Evolutionary conservation across 2,329 filamentous ascomycete species (phyloP).

Genomic region (Leptoxyphium fumago): DNA sequence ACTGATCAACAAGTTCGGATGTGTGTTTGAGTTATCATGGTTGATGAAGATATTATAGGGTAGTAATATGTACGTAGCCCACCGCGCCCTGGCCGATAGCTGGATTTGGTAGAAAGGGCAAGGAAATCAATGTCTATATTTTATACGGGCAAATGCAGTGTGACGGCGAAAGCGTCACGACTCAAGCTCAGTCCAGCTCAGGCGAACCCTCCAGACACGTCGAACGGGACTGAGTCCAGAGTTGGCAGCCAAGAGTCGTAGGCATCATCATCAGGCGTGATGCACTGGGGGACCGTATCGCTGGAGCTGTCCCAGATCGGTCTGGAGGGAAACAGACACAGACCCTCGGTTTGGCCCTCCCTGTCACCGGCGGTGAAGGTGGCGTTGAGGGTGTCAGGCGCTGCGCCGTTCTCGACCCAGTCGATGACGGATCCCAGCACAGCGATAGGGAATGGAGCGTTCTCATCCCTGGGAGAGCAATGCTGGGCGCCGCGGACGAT

Average conservation of each 20-base stretch:
- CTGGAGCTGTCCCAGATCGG: neutral
- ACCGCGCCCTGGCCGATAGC: no score
- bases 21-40: no score
- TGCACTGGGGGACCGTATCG: neutral
- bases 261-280: slow-evolving; percentile 7
- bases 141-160: no score
- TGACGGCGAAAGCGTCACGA: no score
- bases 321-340: neutral
- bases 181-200: no score
- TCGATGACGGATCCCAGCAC: slow-evolving; percentile 34
- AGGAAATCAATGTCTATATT: no score
- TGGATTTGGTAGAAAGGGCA: no score
- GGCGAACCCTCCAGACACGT: slow-evolving; percentile 2
- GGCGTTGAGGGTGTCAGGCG: slow-evolving; percentile 19
- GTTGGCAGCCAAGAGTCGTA: slow-evolving; percentile 7
- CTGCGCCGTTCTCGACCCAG: slow-evolving; percentile 36
- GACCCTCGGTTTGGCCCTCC: neutral
- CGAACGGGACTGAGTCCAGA: slow-evolving; percentile 5
- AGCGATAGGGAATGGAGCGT: slow-evolving; percentile 28
- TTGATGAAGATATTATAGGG: no score
- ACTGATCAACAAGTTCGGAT: no score
- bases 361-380: neutral
- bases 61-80: no score
- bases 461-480: slow-evolving; percentile 22
- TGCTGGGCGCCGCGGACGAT: slow-evolving; percentile 39